Evolutionary conservation across 106 monocot genomes (phyloP).

Genomic region (Vanilla planifolia): DNA sequence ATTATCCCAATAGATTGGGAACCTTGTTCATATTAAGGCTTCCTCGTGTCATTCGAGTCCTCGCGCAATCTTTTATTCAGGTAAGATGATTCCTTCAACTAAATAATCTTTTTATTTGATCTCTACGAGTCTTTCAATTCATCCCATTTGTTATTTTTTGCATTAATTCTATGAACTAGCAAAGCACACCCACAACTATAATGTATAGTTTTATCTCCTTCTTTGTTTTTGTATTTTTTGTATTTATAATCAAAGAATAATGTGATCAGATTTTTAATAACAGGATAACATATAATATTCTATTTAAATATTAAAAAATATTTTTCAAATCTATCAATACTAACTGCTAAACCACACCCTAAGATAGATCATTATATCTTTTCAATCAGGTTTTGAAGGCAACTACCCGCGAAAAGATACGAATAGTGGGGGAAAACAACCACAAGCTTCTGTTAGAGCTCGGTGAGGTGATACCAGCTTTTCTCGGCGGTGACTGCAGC

Average conservation of each 20-base stretch:
- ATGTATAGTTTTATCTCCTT: too few relatives aligned
- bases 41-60: constrained; percentile 62
- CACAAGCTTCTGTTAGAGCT: constrained; percentile 41
- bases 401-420: constrained; percentile 49
- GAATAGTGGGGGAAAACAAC: constrained; percentile 44
- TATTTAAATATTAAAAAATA: too few relatives aligned
- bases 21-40: constrained; percentile 56
- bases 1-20: constrained; percentile 87
- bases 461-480: constrained; percentile 34
- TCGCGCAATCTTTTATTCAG: constrained; percentile 74
- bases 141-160: neutral
- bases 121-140: neutral
- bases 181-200: too few relatives aligned
- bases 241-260: too few relatives aligned
- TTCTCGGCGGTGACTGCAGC: constrained; percentile 53
- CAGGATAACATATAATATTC: too few relatives aligned
- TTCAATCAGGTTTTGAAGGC: constrained; percentile 44
- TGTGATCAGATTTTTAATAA: too few relatives aligned
- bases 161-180: too few relatives aligned
- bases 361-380: too few relatives aligned
- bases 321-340: too few relatives aligned
- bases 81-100: constrained; percentile 21
- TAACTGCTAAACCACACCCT: too few relatives aligned
- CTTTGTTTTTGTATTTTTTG: too few relatives aligned
- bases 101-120: neutral